Evolutionary conservation across 805 yeast genomes (phyloP), one percentile per base, ranked within the genome.

Genomic region (Yarrowia deformans): DNA sequence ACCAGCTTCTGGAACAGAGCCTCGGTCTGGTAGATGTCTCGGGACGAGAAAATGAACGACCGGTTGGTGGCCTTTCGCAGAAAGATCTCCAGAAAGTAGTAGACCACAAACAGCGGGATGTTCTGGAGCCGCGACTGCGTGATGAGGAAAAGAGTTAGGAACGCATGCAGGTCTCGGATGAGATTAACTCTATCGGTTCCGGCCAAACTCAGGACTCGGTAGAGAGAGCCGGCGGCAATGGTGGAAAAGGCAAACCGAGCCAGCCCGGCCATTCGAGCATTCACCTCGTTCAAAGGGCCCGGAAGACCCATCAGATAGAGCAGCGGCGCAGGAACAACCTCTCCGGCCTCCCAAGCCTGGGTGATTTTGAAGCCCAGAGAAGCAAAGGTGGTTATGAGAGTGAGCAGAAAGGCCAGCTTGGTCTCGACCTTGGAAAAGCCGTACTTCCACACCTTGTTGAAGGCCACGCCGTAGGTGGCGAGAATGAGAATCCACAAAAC

Each of bases 261-360:
- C 13, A 76, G 70, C 10, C 69, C 61, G 1, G 72, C 56, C 45
- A 75, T 72, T 49, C 69, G 69, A 2, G 66, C 72, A 0, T 74
- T 72, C 1, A 71, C 63, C 3, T 52, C 61, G 4, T 70, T 55
- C 2, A 48, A 63, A 29, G 64, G 60, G 2, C 69, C 69, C 0
- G 55, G 63, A 10, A 72, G 67, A 5, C 72, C 74, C 9, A 70
- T 39, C 45, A 18, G 34, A 6, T 37, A 39, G 5, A 72, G 46
- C 67, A 74, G 49, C 42, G 67, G 42, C 5, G 67, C 58, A 0
- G 93, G 92, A 0, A 88, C 77, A 0, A 69, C 61, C 70, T 86
- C 87, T 5, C 89, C 90, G 71, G 87, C 86, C 9, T 83, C 83
- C 55, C 79, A 73, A 34, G 84, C 85, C 77, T 85, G 87, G 29